Conservation (phyloP, 371 early-diverging fungal species). For the Dentiscutata heterogama region DNA sequence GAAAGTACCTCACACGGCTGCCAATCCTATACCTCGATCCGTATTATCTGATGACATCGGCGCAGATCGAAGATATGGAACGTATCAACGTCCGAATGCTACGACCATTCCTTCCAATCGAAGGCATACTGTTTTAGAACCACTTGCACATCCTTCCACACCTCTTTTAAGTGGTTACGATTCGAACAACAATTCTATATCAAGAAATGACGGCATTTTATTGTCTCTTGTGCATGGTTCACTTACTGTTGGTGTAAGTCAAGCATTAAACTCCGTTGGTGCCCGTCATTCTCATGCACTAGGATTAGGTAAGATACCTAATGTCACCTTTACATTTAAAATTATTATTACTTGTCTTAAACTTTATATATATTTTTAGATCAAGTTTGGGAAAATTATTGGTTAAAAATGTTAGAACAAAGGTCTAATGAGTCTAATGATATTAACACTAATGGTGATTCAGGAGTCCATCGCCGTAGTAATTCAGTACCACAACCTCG, state of each 20-base stretch:
- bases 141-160: background rate
- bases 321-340: background rate
- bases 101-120: slow-evolving; percentile 8
- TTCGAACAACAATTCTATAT: background rate
- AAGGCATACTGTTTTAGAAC: slow-evolving; percentile 28
- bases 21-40: background rate
- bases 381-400: slow-evolving; percentile 43
- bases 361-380: slow-evolving; percentile 1
- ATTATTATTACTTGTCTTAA: background rate
- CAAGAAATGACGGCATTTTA: slow-evolving; percentile 28
- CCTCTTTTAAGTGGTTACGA: slow-evolving; percentile 28
- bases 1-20: background rate
- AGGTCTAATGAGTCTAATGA: background rate
- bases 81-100: background rate
- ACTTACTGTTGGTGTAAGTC: slow-evolving; percentile 37
- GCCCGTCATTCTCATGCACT: slow-evolving; percentile 44
- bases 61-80: background rate
- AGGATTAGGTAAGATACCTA: slow-evolving; percentile 33
- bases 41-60: slow-evolving; percentile 12
- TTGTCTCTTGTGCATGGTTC: slow-evolving; percentile 6
- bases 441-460: background rate
- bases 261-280: slow-evolving; percentile 45
- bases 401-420: slow-evolving; percentile 20
- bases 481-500: slow-evolving; percentile 18
- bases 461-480: slow-evolving; percentile 28